Conservation (phyloP, 768 basidiomycete species). For the Lactarius hatsudake region DNA sequence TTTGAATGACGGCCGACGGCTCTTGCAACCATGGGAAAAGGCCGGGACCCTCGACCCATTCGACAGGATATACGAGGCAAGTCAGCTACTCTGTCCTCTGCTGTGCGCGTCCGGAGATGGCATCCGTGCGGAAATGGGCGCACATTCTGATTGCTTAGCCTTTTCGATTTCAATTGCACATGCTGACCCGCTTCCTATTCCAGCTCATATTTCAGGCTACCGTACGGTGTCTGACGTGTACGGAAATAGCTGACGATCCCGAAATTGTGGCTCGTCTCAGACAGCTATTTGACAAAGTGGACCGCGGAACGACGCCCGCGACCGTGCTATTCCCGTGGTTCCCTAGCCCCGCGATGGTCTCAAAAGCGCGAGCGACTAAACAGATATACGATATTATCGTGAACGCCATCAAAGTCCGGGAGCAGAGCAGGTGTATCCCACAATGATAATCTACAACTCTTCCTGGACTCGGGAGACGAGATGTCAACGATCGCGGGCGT, state of each 20-base stretch:
- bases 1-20: conserved; percentile 57
- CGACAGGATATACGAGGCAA: conserved; percentile 63
- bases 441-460: conserved; percentile 71
- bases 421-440: conserved; percentile 53
- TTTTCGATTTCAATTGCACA: not conserved
- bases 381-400: conserved; percentile 70
- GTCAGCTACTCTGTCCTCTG: conserved; percentile 26
- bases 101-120: conserved; percentile 8
- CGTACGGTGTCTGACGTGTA: conserved; percentile 61
- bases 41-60: conserved; percentile 71
- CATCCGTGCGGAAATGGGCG: conserved; percentile 2
- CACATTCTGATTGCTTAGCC: not conserved
- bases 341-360: conserved; percentile 68
- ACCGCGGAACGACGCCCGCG: conserved; percentile 67
- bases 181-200: conserved; percentile 7
- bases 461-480: conserved; percentile 69
- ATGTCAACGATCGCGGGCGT: conserved; percentile 68
- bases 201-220: conserved; percentile 70
- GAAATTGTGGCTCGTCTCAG: conserved; percentile 59
- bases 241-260: conserved; percentile 69
- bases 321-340: conserved; percentile 76
- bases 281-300: conserved; percentile 63
- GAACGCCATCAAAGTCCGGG: conserved; percentile 52
- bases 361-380: conserved; percentile 70
- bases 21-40: conserved; percentile 63